A percentile compares a stretch with the other conserved stretches of the same genome.
Conservation (phyloP, 2,329 filamentous ascomycete species). For the Trichoderma breve region DNA sequence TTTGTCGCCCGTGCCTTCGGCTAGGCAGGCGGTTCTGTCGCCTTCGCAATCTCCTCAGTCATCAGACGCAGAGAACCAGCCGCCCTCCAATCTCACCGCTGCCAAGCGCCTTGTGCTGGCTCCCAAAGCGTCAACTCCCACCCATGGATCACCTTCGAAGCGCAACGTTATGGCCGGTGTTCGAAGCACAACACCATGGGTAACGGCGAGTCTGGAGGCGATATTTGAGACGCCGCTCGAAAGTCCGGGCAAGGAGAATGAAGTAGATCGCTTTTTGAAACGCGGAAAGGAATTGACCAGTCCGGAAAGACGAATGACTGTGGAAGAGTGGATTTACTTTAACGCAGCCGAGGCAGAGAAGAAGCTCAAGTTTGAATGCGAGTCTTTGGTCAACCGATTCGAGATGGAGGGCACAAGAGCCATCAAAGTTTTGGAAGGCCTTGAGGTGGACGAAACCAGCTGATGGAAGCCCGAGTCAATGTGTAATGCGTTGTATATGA, state of each 20-base stretch:
- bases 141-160: constrained; percentile 60
- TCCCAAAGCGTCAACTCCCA: constrained; percentile 46
- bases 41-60: constrained; percentile 70
- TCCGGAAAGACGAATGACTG: constrained; percentile 83
- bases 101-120: constrained; percentile 49
- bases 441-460: constrained; percentile 52
- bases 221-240: constrained; percentile 55
- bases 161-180: constrained; percentile 55
- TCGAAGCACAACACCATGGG: constrained; percentile 65
- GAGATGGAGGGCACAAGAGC: constrained; percentile 79
- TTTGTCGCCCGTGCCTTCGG: constrained; percentile 46
- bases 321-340: constrained; percentile 86
- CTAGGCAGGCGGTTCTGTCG: constrained; percentile 54
- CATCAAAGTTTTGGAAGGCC: constrained; percentile 71
- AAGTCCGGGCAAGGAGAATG: constrained; percentile 52
- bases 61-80: constrained; percentile 77
- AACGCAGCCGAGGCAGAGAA: constrained; percentile 80
- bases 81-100: constrained; percentile 63
- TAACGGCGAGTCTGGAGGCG: constrained; percentile 70
- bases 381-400: constrained; percentile 77
- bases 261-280: constrained; percentile 48
- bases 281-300: constrained; percentile 63
- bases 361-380: constrained; percentile 75
- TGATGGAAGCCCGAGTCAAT: background rate
- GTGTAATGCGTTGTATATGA: constrained; percentile 15